Evolutionary conservation across 1,284 basidiomycete genomes (phyloP).

Genomic region (Prillingera fragicola): DNA sequence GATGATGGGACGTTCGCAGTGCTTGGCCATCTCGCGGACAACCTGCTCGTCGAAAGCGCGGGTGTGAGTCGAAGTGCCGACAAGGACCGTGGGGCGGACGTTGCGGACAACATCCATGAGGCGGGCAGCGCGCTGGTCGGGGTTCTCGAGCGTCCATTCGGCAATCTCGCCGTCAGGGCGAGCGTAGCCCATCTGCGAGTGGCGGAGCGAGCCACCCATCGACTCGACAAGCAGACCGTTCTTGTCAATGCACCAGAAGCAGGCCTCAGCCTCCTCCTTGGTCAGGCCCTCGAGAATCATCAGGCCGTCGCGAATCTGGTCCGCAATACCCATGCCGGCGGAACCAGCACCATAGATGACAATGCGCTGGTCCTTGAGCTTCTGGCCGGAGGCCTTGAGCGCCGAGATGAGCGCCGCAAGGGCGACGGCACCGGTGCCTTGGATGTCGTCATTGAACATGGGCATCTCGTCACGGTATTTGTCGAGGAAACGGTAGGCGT

Average conservation of each 20-base stretch:
- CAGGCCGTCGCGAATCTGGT: slow-evolving; percentile 65
- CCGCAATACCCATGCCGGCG: slow-evolving; percentile 69
- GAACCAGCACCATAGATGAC: slow-evolving; percentile 75
- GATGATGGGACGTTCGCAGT: slow-evolving; percentile 70
- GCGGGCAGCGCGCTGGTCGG: slow-evolving; percentile 41
- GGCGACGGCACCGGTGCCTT: slow-evolving; percentile 79
- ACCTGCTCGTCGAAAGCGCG: slow-evolving; percentile 77
- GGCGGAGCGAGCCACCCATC: slow-evolving; percentile 50
- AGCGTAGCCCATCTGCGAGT: slow-evolving; percentile 47
- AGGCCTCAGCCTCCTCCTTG: slow-evolving; percentile 58
- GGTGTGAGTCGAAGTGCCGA: slow-evolving; percentile 74
- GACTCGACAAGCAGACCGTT: slow-evolving; percentile 48
- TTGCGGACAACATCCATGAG: slow-evolving; percentile 57
- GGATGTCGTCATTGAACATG: slow-evolving; percentile 67
- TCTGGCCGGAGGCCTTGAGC: slow-evolving; percentile 62
- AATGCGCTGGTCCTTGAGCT: slow-evolving; percentile 66
- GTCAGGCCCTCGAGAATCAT: slow-evolving; percentile 57
- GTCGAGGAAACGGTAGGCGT: slow-evolving; percentile 66
- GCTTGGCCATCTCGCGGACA: slow-evolving; percentile 60
- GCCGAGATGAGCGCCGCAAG: slow-evolving; percentile 46
- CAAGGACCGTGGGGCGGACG: slow-evolving; percentile 68
- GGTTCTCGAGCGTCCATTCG: slow-evolving; percentile 43
- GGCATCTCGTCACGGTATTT: slow-evolving; percentile 53
- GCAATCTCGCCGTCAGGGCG: slow-evolving; percentile 47
- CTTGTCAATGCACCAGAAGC: slow-evolving; percentile 59